phyloP scores from a whole-genome alignment of 2,329 filamentous ascomycete genomes.

The Westerdykella sp. region DNA sequence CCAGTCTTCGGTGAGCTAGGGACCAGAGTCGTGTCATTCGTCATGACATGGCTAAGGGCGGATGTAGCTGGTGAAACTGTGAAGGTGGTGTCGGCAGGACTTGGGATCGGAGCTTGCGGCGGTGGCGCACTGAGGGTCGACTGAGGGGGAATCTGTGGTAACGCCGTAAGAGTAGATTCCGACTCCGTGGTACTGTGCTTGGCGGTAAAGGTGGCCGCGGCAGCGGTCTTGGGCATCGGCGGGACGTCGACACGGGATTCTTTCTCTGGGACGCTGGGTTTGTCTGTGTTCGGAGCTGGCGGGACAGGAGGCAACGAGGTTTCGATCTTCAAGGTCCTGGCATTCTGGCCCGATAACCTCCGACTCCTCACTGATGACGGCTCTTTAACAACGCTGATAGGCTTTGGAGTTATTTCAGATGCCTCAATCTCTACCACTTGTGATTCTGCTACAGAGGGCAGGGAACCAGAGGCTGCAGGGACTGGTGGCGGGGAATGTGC shows the following conservation, averaged over 20 bases:
- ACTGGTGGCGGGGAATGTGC: conserved; percentile 25
- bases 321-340: conserved; percentile 83
- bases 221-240: conserved; percentile 33
- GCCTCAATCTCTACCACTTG: conserved; percentile 19
- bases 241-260: conserved; percentile 28
- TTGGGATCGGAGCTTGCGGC: conserved; percentile 32
- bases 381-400: conserved; percentile 21
- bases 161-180: conserved; percentile 27
- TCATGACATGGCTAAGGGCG: conserved; percentile 35
- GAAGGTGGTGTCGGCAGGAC: conserved; percentile 38
- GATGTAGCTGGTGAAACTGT: conserved; percentile 37
- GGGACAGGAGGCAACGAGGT: conserved; percentile 48
- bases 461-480: conserved; percentile 25
- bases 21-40: conserved; percentile 38
- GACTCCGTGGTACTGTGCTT: conserved; percentile 23
- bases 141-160: conserved; percentile 25
- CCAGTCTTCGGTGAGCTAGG: conserved; percentile 33
- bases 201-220: conserved; percentile 22
- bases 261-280: conserved; percentile 26
- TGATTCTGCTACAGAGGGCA: conserved; percentile 29
- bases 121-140: conserved; percentile 25
- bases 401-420: conserved; percentile 25
- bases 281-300: conserved; percentile 31
- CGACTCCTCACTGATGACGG: conserved; percentile 59
- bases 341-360: conserved; percentile 71